Base-by-base conservation (phyloP, 2,329 filamentous ascomycete species). In the Epichloe bromicola region DNA sequence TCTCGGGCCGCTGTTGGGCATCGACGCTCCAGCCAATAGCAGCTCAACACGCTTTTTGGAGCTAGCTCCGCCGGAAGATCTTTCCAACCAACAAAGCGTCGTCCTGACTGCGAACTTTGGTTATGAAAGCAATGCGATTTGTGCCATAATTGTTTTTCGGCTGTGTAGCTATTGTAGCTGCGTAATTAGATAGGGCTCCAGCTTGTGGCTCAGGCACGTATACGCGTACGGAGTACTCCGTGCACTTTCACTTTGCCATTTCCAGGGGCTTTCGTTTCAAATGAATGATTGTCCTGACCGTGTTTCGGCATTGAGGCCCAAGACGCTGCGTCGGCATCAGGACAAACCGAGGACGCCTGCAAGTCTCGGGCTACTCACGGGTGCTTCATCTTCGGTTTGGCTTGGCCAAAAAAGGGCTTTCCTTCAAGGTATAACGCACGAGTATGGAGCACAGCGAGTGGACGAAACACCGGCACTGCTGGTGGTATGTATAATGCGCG, bases 21-120 rank as follows among this genome's bases (percentile, higher is more conserved):
- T 58, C 66, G 65, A 68, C 61, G 65, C 65, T 58, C 60, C 56
- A 55, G 57, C 65, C 61, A 63, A 62, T 69, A 63, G 60, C 56
- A 58, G 64, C 65, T 65, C 59, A 65, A 67, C 61, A 56, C 58
- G 59, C 59, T 58, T 52, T 39, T 23, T 43, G 17, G 46, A 19
- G 39, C 47, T n/a, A n/a, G 44, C 41, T 33, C 41, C 41, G 33
- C 41, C 20, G 11, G 41, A 43, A 30, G 1, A 3, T 30, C 8
- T 30, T 8, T 30, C 26, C 26, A 30, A 30, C 26, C 26, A 30
- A 26, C 26, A 26, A 30, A 30, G 26, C 3, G 26, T 30, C 8
- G 26, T 30, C 26, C 26, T 30, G 26, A 30, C 7, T 30, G 26
- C 26, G 26, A 30, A 30, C 26, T 8, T 10, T 30, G 26, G 23